A percentile compares a stretch with the other conserved stretches of the same genome.
phyloP scores from a whole-genome alignment of 371 early-diverging fungal genomes.

The Rhizopus arrhizus region DNA sequence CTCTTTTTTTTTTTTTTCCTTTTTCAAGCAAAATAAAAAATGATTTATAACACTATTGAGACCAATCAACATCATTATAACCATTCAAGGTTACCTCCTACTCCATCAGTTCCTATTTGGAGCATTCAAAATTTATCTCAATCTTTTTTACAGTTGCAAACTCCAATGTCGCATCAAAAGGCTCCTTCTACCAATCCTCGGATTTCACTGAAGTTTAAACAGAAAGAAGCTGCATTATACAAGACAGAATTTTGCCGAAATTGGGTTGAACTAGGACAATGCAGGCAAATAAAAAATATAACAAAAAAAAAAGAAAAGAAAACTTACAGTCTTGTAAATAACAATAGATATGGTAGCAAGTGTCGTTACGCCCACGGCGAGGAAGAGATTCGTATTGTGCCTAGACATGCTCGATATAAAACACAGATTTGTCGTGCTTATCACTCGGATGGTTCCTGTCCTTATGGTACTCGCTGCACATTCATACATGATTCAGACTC shows the following conservation, averaged over 20 bases:
- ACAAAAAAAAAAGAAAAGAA: neutral
- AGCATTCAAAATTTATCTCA: neutral
- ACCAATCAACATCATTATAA: neutral
- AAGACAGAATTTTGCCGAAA: slow-evolving; percentile 97
- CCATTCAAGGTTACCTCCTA: neutral
- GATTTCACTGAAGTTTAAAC: neutral
- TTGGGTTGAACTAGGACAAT: slow-evolving; percentile 83
- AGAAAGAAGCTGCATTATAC: slow-evolving; percentile 76
- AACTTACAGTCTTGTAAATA: neutral
- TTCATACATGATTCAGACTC: slow-evolving; percentile 77
- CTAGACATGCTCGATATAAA: slow-evolving; percentile 95
- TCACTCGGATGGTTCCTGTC: slow-evolving; percentile 88
- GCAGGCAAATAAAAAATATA: slow-evolving; percentile 58
- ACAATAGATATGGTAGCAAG: slow-evolving; percentile 78
- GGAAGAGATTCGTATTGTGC: slow-evolving; percentile 77
- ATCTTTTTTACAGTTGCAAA: neutral
- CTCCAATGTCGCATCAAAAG: neutral
- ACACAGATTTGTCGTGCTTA: slow-evolving; percentile 88
- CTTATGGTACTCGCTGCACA: slow-evolving; percentile 94
- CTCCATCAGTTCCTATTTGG: neutral
- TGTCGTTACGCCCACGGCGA: slow-evolving; percentile 97
- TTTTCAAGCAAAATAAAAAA: too few relatives aligned
- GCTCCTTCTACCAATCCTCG: neutral
- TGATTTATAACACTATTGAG: neutral
- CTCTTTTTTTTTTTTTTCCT: neutral